Base-by-base conservation (phyloP, 2,329 filamentous ascomycete species). In the Ophiostoma montium region DNA sequence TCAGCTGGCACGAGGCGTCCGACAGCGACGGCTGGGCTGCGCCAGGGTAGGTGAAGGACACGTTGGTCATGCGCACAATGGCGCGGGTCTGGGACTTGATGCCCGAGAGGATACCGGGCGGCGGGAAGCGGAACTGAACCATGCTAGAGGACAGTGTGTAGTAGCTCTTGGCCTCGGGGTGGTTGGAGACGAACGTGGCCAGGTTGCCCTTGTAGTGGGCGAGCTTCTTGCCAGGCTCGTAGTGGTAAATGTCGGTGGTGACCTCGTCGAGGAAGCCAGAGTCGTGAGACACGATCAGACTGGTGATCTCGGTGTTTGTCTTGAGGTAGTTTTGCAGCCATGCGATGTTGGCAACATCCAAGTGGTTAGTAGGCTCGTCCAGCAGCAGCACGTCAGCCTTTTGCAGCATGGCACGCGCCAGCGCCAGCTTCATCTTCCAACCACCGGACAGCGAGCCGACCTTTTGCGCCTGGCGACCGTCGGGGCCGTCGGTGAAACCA, bases 391-490 rank as follows among this genome's bases (percentile, higher is more conserved):
- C 89, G 64, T 98, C 92, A n/a, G 92, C 90, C 62, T 82, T 85
- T 74, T 92, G 86, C 60, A 98, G 76, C 89, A 98, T 96, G 55
- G 92, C 92, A 60, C 92, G 80, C 47, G 92, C 92, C 65, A 98
- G 70, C 56, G 92, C 92, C 53, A 98, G 72, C 80, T 98, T 98
- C 92, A 98, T 98, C 78, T 96, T 96, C 92, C 92, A 98, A 63
- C 92, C 92, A 68, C 92, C 92, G 39, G 92, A 96, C 33, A 98
- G 70, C 18, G 90, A 95, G 58, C 92, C 92, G 52, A 98, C 92
- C 59, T 84, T 86, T 63, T 95, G 80, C 6, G 82, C 76, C 66
- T 96, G 92, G 53, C 87, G 80, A 52, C 90, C 92, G 57, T 92
- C 85, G 0, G 88, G 87, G 3, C 90, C 90, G 53, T 85, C 68